These are phyloP conservation scores for Ceratocystis papillata DNA, from an alignment of 2,329 filamentous ascomycete species.

Conservation along the genomic window DNA sequence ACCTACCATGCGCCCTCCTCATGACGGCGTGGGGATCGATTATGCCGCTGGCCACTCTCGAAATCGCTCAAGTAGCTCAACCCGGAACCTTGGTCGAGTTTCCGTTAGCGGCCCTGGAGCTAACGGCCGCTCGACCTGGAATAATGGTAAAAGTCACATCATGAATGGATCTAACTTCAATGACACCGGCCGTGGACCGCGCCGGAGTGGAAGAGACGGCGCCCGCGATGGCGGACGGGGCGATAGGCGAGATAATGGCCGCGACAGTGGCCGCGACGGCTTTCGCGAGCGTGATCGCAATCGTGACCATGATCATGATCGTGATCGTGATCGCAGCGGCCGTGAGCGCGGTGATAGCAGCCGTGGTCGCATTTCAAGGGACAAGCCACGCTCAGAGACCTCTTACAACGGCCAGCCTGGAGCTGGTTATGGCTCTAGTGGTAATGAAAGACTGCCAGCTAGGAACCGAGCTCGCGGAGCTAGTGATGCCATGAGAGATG, in stretches of 20 bases:
- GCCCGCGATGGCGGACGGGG: not conserved
- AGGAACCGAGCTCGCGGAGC: not conserved
- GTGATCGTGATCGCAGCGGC: not conserved
- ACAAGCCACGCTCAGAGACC: not conserved
- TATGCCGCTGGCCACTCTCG: not conserved
- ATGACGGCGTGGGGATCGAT: not conserved
- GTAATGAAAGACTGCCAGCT: conserved; percentile 3
- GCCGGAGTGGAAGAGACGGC: not conserved
- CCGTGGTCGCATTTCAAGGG: not conserved
- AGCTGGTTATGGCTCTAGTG: conserved; percentile 8
- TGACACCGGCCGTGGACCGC: conserved; percentile 1
- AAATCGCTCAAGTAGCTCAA: conserved; percentile 19
- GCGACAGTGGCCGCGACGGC: not conserved
- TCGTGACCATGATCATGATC: too few relatives aligned
- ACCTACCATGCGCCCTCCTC: conserved; percentile 6
- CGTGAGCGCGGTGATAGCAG: not conserved
- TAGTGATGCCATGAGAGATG: not conserved
- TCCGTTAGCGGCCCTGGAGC: not conserved
- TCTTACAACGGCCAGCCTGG: not conserved
- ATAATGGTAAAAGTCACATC: not conserved
- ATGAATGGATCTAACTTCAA: not conserved
- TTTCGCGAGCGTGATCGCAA: not conserved
- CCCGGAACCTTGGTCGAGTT: conserved; percentile 17
- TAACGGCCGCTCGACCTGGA: conserved; percentile 1
- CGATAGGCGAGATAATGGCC: not conserved